A percentile compares a stretch with the other conserved stretches of the same genome.
Conservation (phyloP, 768 basidiomycete species). For the Amanita muscaria region DNA sequence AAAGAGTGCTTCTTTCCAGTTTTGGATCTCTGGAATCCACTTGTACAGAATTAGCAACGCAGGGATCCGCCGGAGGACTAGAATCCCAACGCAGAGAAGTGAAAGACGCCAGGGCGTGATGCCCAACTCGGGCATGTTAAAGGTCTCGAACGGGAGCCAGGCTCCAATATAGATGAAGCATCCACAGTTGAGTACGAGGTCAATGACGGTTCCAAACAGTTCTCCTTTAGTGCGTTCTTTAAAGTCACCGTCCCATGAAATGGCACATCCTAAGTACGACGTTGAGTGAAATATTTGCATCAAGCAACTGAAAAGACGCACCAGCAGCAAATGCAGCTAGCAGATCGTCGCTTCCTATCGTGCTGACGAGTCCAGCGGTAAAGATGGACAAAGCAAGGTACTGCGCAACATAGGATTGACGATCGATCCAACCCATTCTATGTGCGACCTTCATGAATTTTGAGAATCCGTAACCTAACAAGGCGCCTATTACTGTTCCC, state of each 20-base stretch:
- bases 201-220: conserved; percentile 83
- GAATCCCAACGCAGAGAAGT: conserved; percentile 55
- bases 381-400: conserved; percentile 68
- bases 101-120: conserved; percentile 66
- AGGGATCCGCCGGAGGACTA: conserved; percentile 76
- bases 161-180: conserved; percentile 87
- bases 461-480: conserved; percentile 6
- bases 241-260: conserved; percentile 88
- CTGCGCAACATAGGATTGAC: conserved; percentile 84
- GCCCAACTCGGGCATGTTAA: conserved; percentile 47
- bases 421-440: conserved; percentile 54
- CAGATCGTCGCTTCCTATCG: conserved; percentile 81
- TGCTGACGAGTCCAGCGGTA: conserved; percentile 68
- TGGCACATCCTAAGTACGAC: conserved; percentile 56
- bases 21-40: conserved; percentile 81
- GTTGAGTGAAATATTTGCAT: not conserved
- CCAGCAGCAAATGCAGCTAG: conserved; percentile 84
- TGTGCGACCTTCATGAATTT: conserved; percentile 35
- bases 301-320: conserved; percentile 16
- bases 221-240: conserved; percentile 76
- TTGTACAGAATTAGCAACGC: conserved; percentile 66
- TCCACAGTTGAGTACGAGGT: conserved; percentile 74
- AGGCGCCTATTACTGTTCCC: conserved; percentile 1
- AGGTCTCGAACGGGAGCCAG: conserved; percentile 64
- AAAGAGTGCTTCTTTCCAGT: conserved; percentile 84